Conservation (phyloP, 2,329 filamentous ascomycete genomes). For the Drechslerella dactyloides region DNA sequence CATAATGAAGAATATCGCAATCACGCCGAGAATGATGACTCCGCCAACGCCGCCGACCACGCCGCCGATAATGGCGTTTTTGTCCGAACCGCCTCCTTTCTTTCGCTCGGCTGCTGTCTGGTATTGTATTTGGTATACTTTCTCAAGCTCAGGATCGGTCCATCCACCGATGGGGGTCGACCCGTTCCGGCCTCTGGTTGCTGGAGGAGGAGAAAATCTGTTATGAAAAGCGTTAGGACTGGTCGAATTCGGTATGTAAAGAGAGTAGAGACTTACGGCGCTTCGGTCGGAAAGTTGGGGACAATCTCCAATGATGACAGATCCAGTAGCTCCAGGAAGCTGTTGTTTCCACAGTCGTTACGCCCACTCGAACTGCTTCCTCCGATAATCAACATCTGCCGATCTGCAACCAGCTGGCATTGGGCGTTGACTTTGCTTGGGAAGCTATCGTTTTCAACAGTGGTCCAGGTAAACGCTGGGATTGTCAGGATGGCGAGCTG, state of each 20-base stretch:
- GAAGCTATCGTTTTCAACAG: conserved; percentile 24
- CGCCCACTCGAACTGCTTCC: conserved; percentile 35
- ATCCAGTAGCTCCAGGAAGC: background rate
- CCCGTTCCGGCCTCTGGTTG: conserved; percentile 14
- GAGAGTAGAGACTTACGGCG: conserved; percentile 25
- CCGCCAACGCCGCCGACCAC: conserved; percentile 45
- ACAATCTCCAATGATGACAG: conserved; percentile 22
- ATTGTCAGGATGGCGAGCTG: conserved; percentile 45
- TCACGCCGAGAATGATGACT: conserved; percentile 24
- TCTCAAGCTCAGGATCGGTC: conserved; percentile 30
- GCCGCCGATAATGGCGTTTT: conserved; percentile 39
- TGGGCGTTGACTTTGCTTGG: conserved; percentile 46
- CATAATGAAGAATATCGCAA: conserved; percentile 43
- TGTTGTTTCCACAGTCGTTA: conserved; percentile 40
- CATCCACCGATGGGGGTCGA: conserved; percentile 28
- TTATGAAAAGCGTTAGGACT: background rate
- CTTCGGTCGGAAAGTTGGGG: conserved; percentile 21
- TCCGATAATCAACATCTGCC: conserved; percentile 48
- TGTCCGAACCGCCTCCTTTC: conserved; percentile 29
- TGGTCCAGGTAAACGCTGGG: conserved; percentile 40
- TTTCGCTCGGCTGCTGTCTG: conserved; percentile 30
- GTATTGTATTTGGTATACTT: conserved; percentile 36
- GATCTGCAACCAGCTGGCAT: conserved; percentile 37
- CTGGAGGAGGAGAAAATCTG: conserved; percentile 26
- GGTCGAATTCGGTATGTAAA: background rate